Evolutionary conservation across 225 moss, liverwort and hornwort genomes (phyloP).

Genomic region (Physcomitrellopsis africana): DNA sequence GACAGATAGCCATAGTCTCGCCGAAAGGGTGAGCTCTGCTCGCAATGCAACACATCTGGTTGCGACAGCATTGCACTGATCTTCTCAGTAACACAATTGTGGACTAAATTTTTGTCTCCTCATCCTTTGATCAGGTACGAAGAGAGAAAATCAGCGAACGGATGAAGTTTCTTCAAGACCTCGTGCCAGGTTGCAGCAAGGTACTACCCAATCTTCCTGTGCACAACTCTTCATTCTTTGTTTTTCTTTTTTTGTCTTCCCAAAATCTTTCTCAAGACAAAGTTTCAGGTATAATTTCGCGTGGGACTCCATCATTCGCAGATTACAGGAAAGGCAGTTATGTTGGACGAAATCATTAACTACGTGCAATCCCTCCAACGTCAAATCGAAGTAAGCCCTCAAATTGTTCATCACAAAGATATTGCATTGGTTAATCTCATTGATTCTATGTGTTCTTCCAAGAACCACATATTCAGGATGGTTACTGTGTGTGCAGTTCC

Average conservation of each 20-base stretch:
- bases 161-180: slow-evolving; percentile 96
- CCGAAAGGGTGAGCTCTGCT: slow-evolving; percentile 50
- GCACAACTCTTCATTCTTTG: not conserved
- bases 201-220: slow-evolving; percentile 24
- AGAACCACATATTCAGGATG: too few species aligned
- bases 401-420: not conserved
- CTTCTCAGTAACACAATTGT: not conserved
- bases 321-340: slow-evolving; percentile 93
- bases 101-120: not conserved
- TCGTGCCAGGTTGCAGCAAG: slow-evolving; percentile 98
- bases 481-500: slow-evolving; percentile 52
- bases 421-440: too few species aligned
- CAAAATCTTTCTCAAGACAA: too few species aligned
- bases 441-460: too few species aligned
- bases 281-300: too few species aligned
- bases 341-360: slow-evolving; percentile 98
- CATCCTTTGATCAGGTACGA: slow-evolving; percentile 61
- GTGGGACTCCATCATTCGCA: slow-evolving; percentile 22
- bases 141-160: slow-evolving; percentile 96
- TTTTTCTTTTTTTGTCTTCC: too few species aligned
- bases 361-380: slow-evolving; percentile 97
- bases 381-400: slow-evolving; percentile 80
- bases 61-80: not conserved
- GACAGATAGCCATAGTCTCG: slow-evolving; percentile 71
- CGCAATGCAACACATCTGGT: not conserved